Evolutionary conservation across 2,329 filamentous ascomycete genomes (phyloP).

Genomic region (Didymella pomorum): DNA sequence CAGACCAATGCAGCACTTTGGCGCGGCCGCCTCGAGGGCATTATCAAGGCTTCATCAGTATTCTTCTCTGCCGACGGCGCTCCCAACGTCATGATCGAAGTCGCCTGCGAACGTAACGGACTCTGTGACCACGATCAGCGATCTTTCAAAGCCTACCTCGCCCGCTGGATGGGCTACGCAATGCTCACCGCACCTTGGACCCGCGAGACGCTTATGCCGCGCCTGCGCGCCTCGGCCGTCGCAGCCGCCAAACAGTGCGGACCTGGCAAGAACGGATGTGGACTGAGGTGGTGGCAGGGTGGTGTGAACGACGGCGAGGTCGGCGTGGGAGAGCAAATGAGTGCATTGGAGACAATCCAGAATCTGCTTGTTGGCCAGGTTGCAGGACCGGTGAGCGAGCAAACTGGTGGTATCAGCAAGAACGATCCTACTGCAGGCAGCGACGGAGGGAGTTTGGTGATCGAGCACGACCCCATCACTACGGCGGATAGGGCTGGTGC

Average conservation of each 20-base stretch:
- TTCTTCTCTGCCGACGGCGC: conserved; percentile 57
- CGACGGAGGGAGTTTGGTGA: conserved; percentile 36
- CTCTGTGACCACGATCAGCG: conserved; percentile 58
- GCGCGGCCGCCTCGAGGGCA: conserved; percentile 36
- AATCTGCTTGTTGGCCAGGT: conserved; percentile 51
- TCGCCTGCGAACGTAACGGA: conserved; percentile 54
- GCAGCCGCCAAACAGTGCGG: conserved; percentile 64
- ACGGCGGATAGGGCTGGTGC: conserved; percentile 72
- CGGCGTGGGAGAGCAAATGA: conserved; percentile 67
- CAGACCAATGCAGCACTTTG: conserved; percentile 32
- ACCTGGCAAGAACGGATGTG: conserved; percentile 58
- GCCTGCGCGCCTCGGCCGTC: conserved; percentile 61
- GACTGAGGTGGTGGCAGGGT: conserved; percentile 53
- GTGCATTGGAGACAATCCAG: conserved; percentile 63
- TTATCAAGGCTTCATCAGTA: conserved; percentile 49
- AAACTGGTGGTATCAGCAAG: conserved; percentile 60
- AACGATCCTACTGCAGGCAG: conserved; percentile 55
- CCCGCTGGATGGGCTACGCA: conserved; percentile 53
- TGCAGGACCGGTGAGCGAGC: conserved; percentile 54
- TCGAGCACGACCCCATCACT: conserved; percentile 53
- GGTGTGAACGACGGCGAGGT: conserved; percentile 56
- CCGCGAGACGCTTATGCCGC: conserved; percentile 55
- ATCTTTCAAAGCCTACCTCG: conserved; percentile 55
- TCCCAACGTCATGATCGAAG: conserved; percentile 55
- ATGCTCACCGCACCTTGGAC: conserved; percentile 49